These are phyloP conservation scores for Rhizopus sp. DNA, from an alignment of 371 early-diverging fungal species.

Conservation along the genomic window DNA sequence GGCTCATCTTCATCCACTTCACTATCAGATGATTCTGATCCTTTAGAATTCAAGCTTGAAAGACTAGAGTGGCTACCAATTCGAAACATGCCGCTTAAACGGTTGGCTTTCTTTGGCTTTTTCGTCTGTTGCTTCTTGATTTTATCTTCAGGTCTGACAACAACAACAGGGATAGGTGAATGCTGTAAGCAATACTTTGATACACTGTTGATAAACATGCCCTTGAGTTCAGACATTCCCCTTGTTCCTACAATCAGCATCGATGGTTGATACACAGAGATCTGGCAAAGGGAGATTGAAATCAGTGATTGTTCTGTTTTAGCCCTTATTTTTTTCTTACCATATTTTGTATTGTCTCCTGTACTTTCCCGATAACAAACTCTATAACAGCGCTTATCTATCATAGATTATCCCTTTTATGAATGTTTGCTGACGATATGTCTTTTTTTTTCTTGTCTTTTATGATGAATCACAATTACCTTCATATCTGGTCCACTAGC, in stretches of 20 bases:
- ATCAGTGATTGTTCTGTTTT: not conserved
- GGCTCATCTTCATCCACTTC: conserved; percentile 26
- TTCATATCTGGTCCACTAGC: conserved; percentile 31
- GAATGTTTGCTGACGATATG: not conserved
- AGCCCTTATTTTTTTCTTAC: conserved; percentile 27
- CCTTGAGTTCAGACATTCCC: conserved; percentile 59
- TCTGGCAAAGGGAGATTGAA: conserved; percentile 30
- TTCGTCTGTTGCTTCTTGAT: conserved; percentile 40
- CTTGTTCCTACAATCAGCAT: conserved; percentile 67
- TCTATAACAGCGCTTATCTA: conserved; percentile 64
- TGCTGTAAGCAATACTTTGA: conserved; percentile 66
- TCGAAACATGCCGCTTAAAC: conserved; percentile 50
- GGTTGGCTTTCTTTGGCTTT: conserved; percentile 40
- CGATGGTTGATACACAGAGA: conserved; percentile 59
- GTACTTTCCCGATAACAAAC: conserved; percentile 62
- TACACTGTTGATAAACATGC: conserved; percentile 59
- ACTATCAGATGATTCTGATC: conserved; percentile 26
- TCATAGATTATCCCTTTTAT: not conserved
- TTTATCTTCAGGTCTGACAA: conserved; percentile 61
- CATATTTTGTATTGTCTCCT: conserved; percentile 64
- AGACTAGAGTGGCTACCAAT: conserved; percentile 31
- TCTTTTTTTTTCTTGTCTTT: not conserved
- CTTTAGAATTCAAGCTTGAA: conserved; percentile 25
- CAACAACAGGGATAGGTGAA: conserved; percentile 59
- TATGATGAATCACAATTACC: conserved; percentile 15